A percentile compares a stretch with the other conserved stretches of the same genome.
phyloP scores from a whole-genome alignment of 352 stramenopile genomes.

The Globisporangium canariense region DNA sequence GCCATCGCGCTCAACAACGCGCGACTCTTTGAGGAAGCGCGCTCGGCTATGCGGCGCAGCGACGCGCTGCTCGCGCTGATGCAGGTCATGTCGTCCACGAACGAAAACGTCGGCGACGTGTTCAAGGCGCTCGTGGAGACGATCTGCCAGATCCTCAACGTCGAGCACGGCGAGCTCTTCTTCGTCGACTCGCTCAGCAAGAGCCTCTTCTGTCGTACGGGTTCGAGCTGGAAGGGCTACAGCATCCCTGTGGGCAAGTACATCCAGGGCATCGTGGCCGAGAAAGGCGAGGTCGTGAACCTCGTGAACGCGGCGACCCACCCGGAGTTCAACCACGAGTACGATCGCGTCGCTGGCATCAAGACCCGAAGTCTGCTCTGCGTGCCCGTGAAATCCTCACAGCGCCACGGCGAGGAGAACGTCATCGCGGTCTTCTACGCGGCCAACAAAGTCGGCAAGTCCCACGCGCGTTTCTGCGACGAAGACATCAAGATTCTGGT shows the following conservation, averaged over 20 bases:
- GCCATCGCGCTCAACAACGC: conserved; percentile 70
- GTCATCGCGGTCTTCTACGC: conserved; percentile 81
- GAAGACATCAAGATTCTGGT: conserved; percentile 70
- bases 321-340: conserved; percentile 61
- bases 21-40: conserved; percentile 54
- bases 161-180: conserved; percentile 72
- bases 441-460: conserved; percentile 61
- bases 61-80: conserved; percentile 62
- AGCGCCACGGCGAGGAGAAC: conserved; percentile 62
- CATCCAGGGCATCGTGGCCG: conserved; percentile 65
- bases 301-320: conserved; percentile 54
- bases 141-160: conserved; percentile 43
- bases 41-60: conserved; percentile 54
- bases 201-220: conserved; percentile 62
- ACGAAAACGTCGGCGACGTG: conserved; percentile 44
- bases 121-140: conserved; percentile 41
- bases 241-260: conserved; percentile 62
- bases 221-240: conserved; percentile 68
- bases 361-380: conserved; percentile 66
- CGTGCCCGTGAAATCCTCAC: conserved; percentile 59
- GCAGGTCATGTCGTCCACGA: conserved; percentile 48
- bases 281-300: conserved; percentile 52
- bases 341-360: conserved; percentile 59
- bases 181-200: conserved; percentile 73
- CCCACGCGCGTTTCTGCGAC: conserved; percentile 39